These are phyloP conservation scores for Neopestalotiopsis clavispora DNA, from an alignment of 2,329 filamentous ascomycete species.

Conservation along the genomic window DNA sequence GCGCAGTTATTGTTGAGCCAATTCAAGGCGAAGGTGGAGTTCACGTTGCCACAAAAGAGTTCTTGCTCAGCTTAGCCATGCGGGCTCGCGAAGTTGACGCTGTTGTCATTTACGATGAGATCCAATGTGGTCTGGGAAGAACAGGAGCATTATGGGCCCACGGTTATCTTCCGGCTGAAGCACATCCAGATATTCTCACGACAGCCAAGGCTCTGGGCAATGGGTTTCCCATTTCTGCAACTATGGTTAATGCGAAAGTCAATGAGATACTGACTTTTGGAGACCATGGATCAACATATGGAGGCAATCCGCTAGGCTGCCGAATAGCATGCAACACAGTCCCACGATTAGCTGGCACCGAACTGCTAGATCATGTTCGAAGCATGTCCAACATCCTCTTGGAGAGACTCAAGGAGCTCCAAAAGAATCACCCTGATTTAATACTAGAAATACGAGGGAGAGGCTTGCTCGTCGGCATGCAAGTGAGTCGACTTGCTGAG, in stretches of 20 bases:
- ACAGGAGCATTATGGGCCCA: conserved; percentile 95
- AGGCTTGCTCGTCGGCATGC: too few relatives aligned
- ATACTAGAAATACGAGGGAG: too few relatives aligned
- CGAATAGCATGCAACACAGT: conserved; percentile 88
- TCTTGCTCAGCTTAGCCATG: conserved; percentile 80
- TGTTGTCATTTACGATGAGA: conserved; percentile 93
- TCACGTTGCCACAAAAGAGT: conserved; percentile 80
- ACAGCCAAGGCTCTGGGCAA: conserved; percentile 97
- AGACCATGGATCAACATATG: conserved; percentile 94
- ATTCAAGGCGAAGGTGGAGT: conserved; percentile 98
- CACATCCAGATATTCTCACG: conserved; percentile 92
- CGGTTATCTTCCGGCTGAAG: conserved; percentile 68
- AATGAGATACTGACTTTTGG: conserved; percentile 70
- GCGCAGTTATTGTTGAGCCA: conserved; percentile 93
- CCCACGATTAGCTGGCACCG: conserved; percentile 71
- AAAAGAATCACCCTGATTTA: too few relatives aligned
- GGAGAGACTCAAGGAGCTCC: too few relatives aligned
- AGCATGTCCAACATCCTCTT: too few relatives aligned
- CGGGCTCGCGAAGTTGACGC: conserved; percentile 87
- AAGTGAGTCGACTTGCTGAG: too few relatives aligned
- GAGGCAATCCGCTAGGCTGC: conserved; percentile 86
- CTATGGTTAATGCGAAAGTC: conserved; percentile 65
- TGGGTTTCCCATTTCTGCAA: conserved; percentile 92
- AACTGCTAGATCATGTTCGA: too few relatives aligned
- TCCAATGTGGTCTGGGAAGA: conserved; percentile 89